Evolutionary conservation across 164 flowering plant species (phyloP), one percentile per base, ranked within the genome.

Genomic region (Dillenia suffruticosa): DNA sequence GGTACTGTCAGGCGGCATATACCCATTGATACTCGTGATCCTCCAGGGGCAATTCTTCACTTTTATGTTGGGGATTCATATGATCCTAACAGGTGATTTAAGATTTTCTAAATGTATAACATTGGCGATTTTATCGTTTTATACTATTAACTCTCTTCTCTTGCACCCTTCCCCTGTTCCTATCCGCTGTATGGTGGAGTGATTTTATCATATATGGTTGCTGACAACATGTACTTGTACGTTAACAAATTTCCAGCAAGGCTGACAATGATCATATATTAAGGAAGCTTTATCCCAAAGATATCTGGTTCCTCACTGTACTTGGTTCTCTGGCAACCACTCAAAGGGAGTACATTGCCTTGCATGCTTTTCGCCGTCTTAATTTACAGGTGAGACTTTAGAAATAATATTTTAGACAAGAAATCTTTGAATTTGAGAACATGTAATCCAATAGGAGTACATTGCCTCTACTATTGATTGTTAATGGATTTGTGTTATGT

Each of bases 251-350:
- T 70, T 70, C 43, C 85, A 90, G 92, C 72, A 82, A 69, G 73
- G 66, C 62, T 48, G 88, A 83, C 50, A 84, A 82, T 55, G 86
- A 86, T 77, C 91, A 90, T 65, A 76, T 94, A 51, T 64, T 91
- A 57, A 79, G 78, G 79, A 94, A 89, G 72, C 83, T 94, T 44
- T 89, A 81, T 49, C 84, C 84, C 1, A 84, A 74, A 64, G 78
- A 73, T 55, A 67, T 70, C 62, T 94, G 99, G 99, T 86, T 73
- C 72, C 71, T 94, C n/a, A 91, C 93, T 59, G 90, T 88, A 46
- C 90, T 94, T 57, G 97, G 99, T 56, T 77, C 99, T 64, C 87
- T 89, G 63, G 99, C 99, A 50, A 94, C 99, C 60, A 91, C 96
- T 2, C 99, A 94, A 68, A 75, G 99, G 48, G 99, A 94, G 72